Evolutionary conservation across 371 early-diverging fungal genomes (phyloP), one percentile per base, ranked within the genome.

Genomic region (Rhizomucor miehei): DNA sequence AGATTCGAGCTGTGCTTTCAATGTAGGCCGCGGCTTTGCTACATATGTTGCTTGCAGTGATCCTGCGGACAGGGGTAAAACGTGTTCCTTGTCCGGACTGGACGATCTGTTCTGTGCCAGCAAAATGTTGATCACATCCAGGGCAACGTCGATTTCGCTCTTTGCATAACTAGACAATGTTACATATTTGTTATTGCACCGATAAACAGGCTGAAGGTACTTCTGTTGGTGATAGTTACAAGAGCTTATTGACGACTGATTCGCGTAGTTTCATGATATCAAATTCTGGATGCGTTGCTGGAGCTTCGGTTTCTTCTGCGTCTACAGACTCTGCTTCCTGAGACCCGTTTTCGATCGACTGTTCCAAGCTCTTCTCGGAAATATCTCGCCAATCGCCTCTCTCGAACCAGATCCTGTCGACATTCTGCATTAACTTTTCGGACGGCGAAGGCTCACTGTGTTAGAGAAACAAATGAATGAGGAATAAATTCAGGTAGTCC

Each of bases 91-190:
- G 10, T 54, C 34, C 17, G 65, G 63, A 0, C 66, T 48, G n/a
- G 59, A 57, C 1, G 58, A 25, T 13, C 77, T 73, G 6, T 79
- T 79, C 0, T 78, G 73, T 4, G 82, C 69, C 13, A 85, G 64
- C 20, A 89, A 63, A 14, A 86, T 79, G 29, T 86, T 86, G 54
- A 89, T 84, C n/a, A 86, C 81, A 52, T 89, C 89, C 59, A 89
- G 49, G 1, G 89, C 86, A 12, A 89, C 85, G 29, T 85, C 83
- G 52, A 89, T 83, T 63, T 89, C 89, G 44, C 85, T 81, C 57
- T 89, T 85, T 11, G 88, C 89, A 59, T 82, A 72, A 57, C 83
- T 83, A 57, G 2, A 17, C 19, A 47, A 29, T 29, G 8, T 29
- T 29, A 8, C 8, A 29, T 38, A 23, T n/a, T 36, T 40, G 46